Evolutionary conservation across 129 eudicot species (phyloP).

Genomic region (Artemisia annua): DNA sequence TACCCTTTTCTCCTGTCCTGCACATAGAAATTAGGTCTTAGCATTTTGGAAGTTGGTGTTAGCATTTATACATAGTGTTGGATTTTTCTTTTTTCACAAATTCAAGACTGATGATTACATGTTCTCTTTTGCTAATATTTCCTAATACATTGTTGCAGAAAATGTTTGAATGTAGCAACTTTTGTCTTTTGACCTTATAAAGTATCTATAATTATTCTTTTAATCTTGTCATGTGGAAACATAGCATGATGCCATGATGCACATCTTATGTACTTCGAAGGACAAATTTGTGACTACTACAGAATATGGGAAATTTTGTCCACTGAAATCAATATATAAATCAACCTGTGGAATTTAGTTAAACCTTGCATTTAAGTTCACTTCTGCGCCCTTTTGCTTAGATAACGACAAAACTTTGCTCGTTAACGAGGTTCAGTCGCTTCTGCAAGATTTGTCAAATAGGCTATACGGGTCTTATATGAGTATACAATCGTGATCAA

Average conservation of each 20-base stretch:
- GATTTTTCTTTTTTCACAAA: constrained; percentile 11
- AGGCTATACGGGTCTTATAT: not conserved
- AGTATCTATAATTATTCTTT: not conserved
- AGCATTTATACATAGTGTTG: constrained; percentile 29
- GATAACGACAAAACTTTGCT: not conserved
- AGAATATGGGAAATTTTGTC: too few species aligned
- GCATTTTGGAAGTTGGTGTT: constrained; percentile 21
- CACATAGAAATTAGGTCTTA: constrained; percentile 36
- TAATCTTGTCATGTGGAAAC: too few species aligned
- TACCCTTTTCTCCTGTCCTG: constrained; percentile 26
- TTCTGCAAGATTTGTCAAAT: not conserved
- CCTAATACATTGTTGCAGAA: not conserved
- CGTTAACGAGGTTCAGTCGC: not conserved
- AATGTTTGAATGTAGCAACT: not conserved
- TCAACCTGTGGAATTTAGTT: too few species aligned
- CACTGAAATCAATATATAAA: too few species aligned
- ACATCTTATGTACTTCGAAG: too few species aligned
- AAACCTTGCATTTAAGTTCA: too few species aligned
- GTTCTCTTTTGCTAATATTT: not conserved
- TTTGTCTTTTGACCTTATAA: not conserved
- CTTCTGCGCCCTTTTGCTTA: too few species aligned
- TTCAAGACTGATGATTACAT: constrained; percentile 17
- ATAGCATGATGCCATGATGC: too few species aligned
- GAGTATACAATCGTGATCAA: too few species aligned
- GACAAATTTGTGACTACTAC: too few species aligned